These are phyloP conservation scores for Scytalidium lignicola DNA, from an alignment of 2,329 filamentous ascomycete genomes.

Conservation along the genomic window DNA sequence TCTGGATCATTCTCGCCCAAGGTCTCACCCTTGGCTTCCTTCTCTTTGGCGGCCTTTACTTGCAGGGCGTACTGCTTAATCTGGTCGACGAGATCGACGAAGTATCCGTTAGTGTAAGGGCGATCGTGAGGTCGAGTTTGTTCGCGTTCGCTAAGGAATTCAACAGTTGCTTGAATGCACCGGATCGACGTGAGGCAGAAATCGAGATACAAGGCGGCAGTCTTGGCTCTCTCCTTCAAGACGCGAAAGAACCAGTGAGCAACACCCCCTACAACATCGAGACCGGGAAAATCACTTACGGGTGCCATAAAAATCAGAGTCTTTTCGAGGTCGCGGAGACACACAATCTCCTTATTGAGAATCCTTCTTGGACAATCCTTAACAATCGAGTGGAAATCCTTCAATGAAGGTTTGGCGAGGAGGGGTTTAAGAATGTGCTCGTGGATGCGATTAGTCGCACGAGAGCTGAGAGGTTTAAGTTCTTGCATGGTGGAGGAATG, in stretches of 20 bases:
- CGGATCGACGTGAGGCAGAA: constrained; percentile 89
- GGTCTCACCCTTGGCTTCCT: constrained; percentile 50
- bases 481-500: constrained; percentile 41
- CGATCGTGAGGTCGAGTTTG: constrained; percentile 79
- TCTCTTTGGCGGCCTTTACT: constrained; percentile 69
- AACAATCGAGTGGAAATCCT: constrained; percentile 76
- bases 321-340: constrained; percentile 91
- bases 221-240: constrained; percentile 71
- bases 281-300: constrained; percentile 67
- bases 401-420: constrained; percentile 64
- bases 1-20: constrained; percentile 53
- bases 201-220: constrained; percentile 66
- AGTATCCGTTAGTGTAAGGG: constrained; percentile 93
- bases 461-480: constrained; percentile 58
- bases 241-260: constrained; percentile 61
- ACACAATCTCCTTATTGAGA: constrained; percentile 78
- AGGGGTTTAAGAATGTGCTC: constrained; percentile 76
- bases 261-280: constrained; percentile 57
- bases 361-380: constrained; percentile 75
- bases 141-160: constrained; percentile 79
- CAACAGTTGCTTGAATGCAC: constrained; percentile 85
- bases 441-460: constrained; percentile 72
- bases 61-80: constrained; percentile 84
- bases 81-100: constrained; percentile 93
- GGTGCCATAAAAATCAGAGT: constrained; percentile 85